Evolutionary conservation across 2,329 filamentous ascomycete genomes (phyloP), one percentile per base, ranked within the genome.

Genomic region (Metarhizium brunneum): DNA sequence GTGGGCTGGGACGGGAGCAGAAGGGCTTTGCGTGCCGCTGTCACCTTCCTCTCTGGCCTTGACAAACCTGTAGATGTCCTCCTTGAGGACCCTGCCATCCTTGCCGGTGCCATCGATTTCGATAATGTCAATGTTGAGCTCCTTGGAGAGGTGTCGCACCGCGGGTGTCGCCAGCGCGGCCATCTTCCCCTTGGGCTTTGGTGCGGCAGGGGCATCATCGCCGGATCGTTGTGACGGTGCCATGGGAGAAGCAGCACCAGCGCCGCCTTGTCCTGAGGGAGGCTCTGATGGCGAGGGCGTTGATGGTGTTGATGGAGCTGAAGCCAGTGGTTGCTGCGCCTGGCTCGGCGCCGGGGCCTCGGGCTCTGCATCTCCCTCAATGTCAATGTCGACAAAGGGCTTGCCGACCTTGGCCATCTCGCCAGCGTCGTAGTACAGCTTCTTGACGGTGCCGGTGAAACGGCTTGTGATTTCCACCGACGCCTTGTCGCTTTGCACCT

Each of bases 401-500:
- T 94, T 92, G 62, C 94, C 94, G 30, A 96, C 95, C 67, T 90
- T 90, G 53, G 92, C 92, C 82, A 96, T 96, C 63, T 97, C 94
- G 61, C 96, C 94, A 36, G 91, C 86, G 60, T 96, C 91, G 71
- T 96, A 97, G 73, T 97, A 84, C 48, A 99, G 78, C 74, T 92
- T 97, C 77, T 96, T 96, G 63, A 99, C 92, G 0, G 96, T 87
- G 25, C 94, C 94, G 56, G 92, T 85, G 71, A 96, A 99, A 54
- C 94, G 86, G 65, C 92, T 96, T 43, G 94, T 97, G 64, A 99
- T 99, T 79, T 97, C 82, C 25, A 86, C 83, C 1, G 84, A 83
- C 52, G 94, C 94, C 73, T 99, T 99, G 75, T 99, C 94, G 65
- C 92, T 96, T 71, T 97, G 94, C 48, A 99, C 95, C 75, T 99